Percentiles rank a stretch among this genome's conserved stretches.
Conservation (phyloP, 2,329 filamentous ascomycete genomes). For the Penicillium glabrum region DNA sequence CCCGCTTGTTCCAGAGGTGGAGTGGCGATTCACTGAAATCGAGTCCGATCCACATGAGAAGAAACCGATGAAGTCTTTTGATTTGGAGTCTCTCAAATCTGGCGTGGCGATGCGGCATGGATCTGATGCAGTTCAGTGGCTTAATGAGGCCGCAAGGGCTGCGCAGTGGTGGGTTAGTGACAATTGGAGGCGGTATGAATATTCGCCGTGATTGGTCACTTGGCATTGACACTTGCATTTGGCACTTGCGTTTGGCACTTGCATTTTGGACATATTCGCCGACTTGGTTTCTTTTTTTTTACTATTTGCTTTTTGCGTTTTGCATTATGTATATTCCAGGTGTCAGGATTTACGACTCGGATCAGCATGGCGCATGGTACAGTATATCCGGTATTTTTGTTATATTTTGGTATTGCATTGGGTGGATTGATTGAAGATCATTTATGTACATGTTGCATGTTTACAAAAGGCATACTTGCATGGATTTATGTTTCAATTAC, state of each 20-base stretch:
- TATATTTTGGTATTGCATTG: neutral
- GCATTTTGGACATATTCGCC: neutral
- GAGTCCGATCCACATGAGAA: slow-evolving; percentile 36
- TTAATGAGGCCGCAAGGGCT: slow-evolving; percentile 34
- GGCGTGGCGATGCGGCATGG: slow-evolving; percentile 30
- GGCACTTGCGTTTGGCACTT: neutral
- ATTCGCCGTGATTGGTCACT: neutral
- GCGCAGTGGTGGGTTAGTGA: slow-evolving; percentile 44
- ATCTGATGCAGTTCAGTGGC: slow-evolving; percentile 35
- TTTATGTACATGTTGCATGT: too few species aligned
- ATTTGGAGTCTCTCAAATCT: slow-evolving; percentile 26
- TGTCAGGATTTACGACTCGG: slow-evolving; percentile 3
- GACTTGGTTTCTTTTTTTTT: neutral
- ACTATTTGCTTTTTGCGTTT: neutral
- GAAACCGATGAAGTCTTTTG: slow-evolving; percentile 32
- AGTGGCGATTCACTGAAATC: slow-evolving; percentile 38
- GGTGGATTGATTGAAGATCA: neutral
- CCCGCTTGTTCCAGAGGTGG: slow-evolving; percentile 72
- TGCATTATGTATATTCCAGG: slow-evolving; percentile 6
- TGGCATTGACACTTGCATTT: neutral
- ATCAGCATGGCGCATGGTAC: slow-evolving; percentile 18
- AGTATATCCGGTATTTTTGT: slow-evolving; percentile 3
- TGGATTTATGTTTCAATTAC: too few species aligned
- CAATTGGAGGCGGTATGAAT: slow-evolving; percentile 23
- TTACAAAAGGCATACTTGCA: neutral